A percentile compares a stretch with the other conserved stretches of the same genome.
Conservation (phyloP, 1,284 basidiomycete species). For the Caloboletus inedulis region DNA sequence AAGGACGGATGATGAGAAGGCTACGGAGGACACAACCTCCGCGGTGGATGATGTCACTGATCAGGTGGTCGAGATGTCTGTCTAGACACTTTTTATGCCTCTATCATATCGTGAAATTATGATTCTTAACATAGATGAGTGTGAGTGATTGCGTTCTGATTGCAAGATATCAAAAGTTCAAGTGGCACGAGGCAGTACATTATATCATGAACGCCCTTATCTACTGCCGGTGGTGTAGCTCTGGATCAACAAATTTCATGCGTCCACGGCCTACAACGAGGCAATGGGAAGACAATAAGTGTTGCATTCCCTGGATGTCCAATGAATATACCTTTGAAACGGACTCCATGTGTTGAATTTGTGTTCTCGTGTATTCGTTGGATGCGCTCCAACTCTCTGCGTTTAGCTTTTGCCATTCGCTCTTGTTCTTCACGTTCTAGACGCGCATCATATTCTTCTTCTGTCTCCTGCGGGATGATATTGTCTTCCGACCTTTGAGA, state of each 20-base stretch:
- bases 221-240: conserved; percentile 35
- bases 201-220: background rate
- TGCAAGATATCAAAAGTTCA: conserved; percentile 5
- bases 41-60: conserved; percentile 29
- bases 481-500: conserved; percentile 7
- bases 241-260: conserved; percentile 69
- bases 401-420: conserved; percentile 46
- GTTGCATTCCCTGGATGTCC: background rate
- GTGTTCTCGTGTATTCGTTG: conserved; percentile 40
- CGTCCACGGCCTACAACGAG: conserved; percentile 49
- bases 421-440: conserved; percentile 70
- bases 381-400: conserved; percentile 49
- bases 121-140: conserved; percentile 2
- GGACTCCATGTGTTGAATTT: conserved; percentile 42
- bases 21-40: conserved; percentile 16
- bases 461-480: conserved; percentile 39
- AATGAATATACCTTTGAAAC: conserved; percentile 56
- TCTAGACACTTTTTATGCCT: conserved; percentile 24
- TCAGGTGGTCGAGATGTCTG: conserved; percentile 40
- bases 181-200: background rate
- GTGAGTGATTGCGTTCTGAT: background rate
- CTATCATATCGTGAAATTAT: conserved; percentile 10
- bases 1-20: conserved; percentile 30
- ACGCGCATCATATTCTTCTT: conserved; percentile 68
- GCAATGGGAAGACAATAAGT: background rate